Evolutionary conservation across 371 early-diverging fungal species (phyloP).

Genomic region (Zopfochytrium polystomum): DNA sequence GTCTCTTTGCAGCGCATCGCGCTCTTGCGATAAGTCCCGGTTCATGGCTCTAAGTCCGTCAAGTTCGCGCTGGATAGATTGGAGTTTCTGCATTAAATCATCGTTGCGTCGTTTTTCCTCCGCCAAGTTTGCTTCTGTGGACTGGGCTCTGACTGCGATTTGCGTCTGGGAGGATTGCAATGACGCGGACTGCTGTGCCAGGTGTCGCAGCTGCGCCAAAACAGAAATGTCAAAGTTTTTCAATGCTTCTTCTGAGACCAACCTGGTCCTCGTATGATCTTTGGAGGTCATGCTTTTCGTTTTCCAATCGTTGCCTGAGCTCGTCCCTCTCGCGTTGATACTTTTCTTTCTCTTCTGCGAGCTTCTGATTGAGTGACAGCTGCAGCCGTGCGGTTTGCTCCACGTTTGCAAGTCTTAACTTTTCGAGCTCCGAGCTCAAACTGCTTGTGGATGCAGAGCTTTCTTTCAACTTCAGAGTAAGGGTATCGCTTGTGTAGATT

Average conservation of each 20-base stretch:
- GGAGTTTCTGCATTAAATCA: too few relatives aligned
- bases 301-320: conserved; percentile 25
- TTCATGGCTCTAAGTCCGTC: too few relatives aligned
- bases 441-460: not conserved
- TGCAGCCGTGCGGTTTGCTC: conserved; percentile 28
- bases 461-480: conserved; percentile 17
- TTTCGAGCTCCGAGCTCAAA: conserved; percentile 34
- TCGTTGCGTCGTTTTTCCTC: too few relatives aligned
- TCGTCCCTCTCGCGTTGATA: conserved; percentile 24
- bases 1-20: not conserved
- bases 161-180: not conserved
- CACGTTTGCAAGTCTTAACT: conserved; percentile 21
- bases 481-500: conserved; percentile 22
- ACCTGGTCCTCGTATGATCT: conserved; percentile 38
- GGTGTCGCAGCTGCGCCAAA: too few relatives aligned
- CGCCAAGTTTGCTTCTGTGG: not conserved
- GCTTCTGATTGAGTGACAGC: conserved; percentile 31
- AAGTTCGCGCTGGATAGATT: too few relatives aligned
- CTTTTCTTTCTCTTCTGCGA: conserved; percentile 35
- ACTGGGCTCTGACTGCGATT: conserved; percentile 1
- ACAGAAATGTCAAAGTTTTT: too few relatives aligned
- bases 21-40: too few relatives aligned
- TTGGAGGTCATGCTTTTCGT: conserved; percentile 22
- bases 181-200: too few relatives aligned
- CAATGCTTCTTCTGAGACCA: not conserved